Evolutionary conservation across 2,329 filamentous ascomycete species (phyloP), one percentile per base, ranked within the genome.

Genomic region (Corniculantispora saksenae): DNA sequence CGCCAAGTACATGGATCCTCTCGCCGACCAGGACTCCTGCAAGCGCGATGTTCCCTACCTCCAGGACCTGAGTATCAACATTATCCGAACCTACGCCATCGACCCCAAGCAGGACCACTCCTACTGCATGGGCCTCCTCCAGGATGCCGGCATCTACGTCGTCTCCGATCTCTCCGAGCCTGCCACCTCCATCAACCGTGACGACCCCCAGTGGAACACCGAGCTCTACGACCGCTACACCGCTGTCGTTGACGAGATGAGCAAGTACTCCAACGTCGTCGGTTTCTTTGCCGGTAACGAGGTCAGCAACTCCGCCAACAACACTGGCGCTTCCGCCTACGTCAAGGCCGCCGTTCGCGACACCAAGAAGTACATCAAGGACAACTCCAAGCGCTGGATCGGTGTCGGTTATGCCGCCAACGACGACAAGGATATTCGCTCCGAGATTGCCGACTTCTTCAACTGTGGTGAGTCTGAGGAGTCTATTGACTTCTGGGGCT

Each of bases 241-340:
- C 65, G 80, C 81, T 38, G 95, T 99, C 67, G 82, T 99, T 66
- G 94, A 98, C 75, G 84, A 86, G 68, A 83, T 99, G 73, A 83
- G 86, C 71, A 84, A 91, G 76, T 98, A 97, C 85, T 85, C 87
- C 79, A 99, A 99, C 81, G 89, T 92, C 60, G 89, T 99, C 69
- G 95, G 95, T 73, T 99, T 98, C 89, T 98, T 99, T 78, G 94
- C 94, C 71, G 95, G 95, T 77, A 99, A 99, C 81, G 95, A 99
- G 82, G 95, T 99, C 68, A 90, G 93, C 72, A 97, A 97, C 84
- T 86, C 89, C 73, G 84, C 84, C 71, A 94, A 90, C 85, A 97
- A 97, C 86, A 98, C 94, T 59, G 82, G 86, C 67, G 92, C 94
- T 59, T 95, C 92, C 68, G 93, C 94, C 70, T 99, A 91, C 78